Conservation (phyloP, 1,284 basidiomycete genomes). For the Blastosporella zonata region DNA sequence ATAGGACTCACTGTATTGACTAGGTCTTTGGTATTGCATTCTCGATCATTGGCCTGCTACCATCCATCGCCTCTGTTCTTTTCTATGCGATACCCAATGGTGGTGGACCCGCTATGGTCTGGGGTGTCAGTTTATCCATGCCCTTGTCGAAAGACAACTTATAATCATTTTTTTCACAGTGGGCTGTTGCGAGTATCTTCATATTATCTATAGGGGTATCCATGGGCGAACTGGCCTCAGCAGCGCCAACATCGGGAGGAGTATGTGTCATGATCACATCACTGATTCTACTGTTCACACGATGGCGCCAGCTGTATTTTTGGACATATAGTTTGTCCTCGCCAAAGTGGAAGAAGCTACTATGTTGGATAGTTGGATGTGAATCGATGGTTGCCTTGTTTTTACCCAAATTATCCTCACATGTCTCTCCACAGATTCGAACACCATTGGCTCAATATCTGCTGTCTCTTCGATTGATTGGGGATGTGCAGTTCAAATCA, state of each 20-base stretch:
- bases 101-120: slow-evolving; percentile 78
- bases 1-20: neutral
- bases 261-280: slow-evolving; percentile 7
- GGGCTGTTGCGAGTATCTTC: slow-evolving; percentile 55
- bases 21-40: slow-evolving; percentile 64
- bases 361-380: slow-evolving; percentile 81
- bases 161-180: slow-evolving; percentile 31
- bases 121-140: slow-evolving; percentile 54
- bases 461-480: slow-evolving; percentile 74
- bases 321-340: slow-evolving; percentile 73
- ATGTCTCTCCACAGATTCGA: slow-evolving; percentile 49
- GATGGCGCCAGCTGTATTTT: slow-evolving; percentile 54
- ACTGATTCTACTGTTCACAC: neutral
- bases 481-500: slow-evolving; percentile 71
- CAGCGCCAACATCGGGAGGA: slow-evolving; percentile 71
- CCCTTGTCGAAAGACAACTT: neutral
- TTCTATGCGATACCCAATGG: slow-evolving; percentile 77
- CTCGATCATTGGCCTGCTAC: slow-evolving; percentile 56
- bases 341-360: slow-evolving; percentile 60
- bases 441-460: slow-evolving; percentile 69
- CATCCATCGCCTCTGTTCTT: slow-evolving; percentile 54
- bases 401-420: neutral
- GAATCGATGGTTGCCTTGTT: slow-evolving; percentile 22
- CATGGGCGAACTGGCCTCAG: slow-evolving; percentile 69
- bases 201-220: slow-evolving; percentile 62